Conservation (phyloP, 495 filamentous ascomycete species). For the Amorphotheca resinae region DNA sequence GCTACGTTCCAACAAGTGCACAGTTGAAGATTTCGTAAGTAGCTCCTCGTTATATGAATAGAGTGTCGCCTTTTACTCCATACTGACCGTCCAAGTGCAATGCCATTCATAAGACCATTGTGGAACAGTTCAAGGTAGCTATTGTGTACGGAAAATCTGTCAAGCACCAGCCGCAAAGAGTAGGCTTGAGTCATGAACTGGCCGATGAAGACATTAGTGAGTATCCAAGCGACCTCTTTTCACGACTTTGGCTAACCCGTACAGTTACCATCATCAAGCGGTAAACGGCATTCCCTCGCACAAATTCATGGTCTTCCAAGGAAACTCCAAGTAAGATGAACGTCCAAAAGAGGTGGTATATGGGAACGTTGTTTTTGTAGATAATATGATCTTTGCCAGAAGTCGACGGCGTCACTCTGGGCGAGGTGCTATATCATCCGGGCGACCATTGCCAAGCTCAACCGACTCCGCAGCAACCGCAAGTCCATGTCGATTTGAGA, state of each 20-base stretch:
- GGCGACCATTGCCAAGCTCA: not conserved
- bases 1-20: constrained; percentile 66
- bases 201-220: constrained; percentile 95
- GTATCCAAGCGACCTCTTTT: constrained; percentile 21
- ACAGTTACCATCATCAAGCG: constrained; percentile 91
- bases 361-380: not conserved
- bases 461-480: not conserved
- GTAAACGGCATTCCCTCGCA: constrained; percentile 37
- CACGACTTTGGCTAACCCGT: constrained; percentile 23
- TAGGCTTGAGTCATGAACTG: constrained; percentile 83
- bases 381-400: not conserved
- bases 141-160: constrained; percentile 96
- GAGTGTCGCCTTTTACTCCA: not conserved
- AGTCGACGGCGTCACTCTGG: not conserved
- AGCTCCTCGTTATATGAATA: constrained; percentile 13
- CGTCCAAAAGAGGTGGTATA: not conserved
- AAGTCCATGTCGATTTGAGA: not conserved
- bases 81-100: constrained; percentile 56
- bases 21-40: constrained; percentile 93
- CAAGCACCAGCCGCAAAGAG: constrained; percentile 95
- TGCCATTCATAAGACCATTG: constrained; percentile 87
- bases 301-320: constrained; percentile 3
- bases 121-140: constrained; percentile 89
- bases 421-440: not conserved
- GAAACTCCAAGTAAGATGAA: too few species aligned